phyloP scores from a whole-genome alignment of 2,329 filamentous ascomycete genomes.

The Fusarium guadeloupense region DNA sequence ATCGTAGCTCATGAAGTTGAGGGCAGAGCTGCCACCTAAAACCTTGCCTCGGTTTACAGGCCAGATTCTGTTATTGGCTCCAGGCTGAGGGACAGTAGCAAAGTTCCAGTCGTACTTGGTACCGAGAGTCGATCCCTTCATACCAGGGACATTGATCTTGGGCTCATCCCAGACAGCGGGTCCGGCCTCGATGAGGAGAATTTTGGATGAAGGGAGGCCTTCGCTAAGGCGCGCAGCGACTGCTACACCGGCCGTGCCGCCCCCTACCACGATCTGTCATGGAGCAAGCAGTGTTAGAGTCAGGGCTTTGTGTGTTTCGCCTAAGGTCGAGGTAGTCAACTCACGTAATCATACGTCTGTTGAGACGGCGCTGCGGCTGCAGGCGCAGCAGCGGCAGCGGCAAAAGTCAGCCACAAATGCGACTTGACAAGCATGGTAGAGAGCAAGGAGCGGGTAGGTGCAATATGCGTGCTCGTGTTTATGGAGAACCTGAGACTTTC shows the following conservation, averaged over 20 bases:
- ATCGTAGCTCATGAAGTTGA: conserved; percentile 47
- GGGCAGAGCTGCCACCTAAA: conserved; percentile 44
- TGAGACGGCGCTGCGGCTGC: conserved; percentile 28
- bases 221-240: conserved; percentile 46
- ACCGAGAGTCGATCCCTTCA: conserved; percentile 30
- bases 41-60: conserved; percentile 39
- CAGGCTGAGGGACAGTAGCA: conserved; percentile 40
- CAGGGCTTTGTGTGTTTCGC: neutral
- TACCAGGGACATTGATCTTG: conserved; percentile 17
- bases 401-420: conserved; percentile 27
- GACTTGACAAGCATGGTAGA: conserved; percentile 25
- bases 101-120: conserved; percentile 45
- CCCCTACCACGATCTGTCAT: conserved; percentile 43
- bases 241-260: conserved; percentile 45
- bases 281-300: neutral
- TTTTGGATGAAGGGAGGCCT: conserved; percentile 30
- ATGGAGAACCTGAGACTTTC: neutral
- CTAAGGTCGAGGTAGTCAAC: neutral
- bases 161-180: conserved; percentile 10
- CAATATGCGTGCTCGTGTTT: neutral
- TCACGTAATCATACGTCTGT: conserved; percentile 34
- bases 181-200: conserved; percentile 15
- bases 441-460: neutral
- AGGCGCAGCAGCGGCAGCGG: conserved; percentile 11
- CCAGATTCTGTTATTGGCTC: conserved; percentile 33